Evolutionary conservation across 2,329 filamentous ascomycete species (phyloP).

Genomic region (Malbranchea cinnamomea): DNA sequence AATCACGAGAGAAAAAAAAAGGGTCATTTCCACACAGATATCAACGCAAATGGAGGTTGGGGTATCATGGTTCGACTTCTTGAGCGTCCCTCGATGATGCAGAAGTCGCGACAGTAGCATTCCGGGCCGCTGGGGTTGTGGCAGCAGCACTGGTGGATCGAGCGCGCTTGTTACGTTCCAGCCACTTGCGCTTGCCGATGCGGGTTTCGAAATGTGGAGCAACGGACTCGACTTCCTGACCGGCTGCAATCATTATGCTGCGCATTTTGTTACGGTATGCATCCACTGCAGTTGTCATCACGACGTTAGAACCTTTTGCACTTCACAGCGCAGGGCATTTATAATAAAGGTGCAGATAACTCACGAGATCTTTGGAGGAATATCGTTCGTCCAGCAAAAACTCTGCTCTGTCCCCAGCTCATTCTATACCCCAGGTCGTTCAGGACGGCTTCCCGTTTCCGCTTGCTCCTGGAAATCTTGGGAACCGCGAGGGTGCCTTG

Average conservation of each 20-base stretch:
- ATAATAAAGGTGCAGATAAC: conserved; percentile 27
- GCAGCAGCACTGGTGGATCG: conserved; percentile 4
- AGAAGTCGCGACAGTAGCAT: conserved; percentile 12
- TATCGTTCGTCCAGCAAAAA: conserved; percentile 71
- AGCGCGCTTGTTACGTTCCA: conserved; percentile 14
- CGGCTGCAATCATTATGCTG: conserved; percentile 61
- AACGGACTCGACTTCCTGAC: conserved; percentile 57
- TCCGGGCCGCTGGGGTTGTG: conserved; percentile 4
- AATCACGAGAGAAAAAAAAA: not conserved
- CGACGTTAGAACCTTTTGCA: conserved; percentile 6
- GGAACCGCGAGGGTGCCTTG: conserved; percentile 64
- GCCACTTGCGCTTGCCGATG: conserved; percentile 10
- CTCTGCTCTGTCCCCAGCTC: conserved; percentile 89
- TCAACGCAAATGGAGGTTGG: conserved; percentile 3
- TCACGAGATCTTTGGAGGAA: conserved; percentile 84
- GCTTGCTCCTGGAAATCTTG: conserved; percentile 51
- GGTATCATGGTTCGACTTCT: conserved; percentile 20
- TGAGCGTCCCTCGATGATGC: conserved; percentile 21
- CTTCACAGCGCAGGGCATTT: too few species aligned
- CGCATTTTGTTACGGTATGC: conserved; percentile 87
- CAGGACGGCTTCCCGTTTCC: conserved; percentile 71
- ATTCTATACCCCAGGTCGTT: conserved; percentile 91
- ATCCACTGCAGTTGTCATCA: conserved; percentile 48
- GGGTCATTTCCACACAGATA: not conserved
- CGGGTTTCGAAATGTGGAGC: conserved; percentile 83